Evolutionary conservation across 805 yeast species (phyloP).

Genomic region (Komagataella ulmi): DNA sequence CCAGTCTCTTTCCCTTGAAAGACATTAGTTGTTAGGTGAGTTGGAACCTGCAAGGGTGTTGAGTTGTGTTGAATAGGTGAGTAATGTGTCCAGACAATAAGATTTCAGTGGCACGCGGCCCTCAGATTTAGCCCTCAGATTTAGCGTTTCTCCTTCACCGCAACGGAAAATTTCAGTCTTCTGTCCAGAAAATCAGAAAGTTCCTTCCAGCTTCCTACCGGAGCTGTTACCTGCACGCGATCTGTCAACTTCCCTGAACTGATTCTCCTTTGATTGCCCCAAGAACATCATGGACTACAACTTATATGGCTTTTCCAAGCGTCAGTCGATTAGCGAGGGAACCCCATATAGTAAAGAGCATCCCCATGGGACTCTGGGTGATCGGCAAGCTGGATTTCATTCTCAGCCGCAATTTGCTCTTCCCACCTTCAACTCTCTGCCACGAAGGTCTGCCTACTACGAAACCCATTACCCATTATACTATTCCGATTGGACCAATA

Average conservation of each 20-base stretch:
- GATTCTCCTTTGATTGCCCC: background rate
- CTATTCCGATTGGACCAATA: slow-evolving; percentile 36
- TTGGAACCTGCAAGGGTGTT: background rate
- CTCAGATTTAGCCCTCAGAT: background rate
- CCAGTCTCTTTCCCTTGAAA: background rate
- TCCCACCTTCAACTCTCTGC: background rate
- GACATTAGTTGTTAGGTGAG: no score
- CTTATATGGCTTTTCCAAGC: slow-evolving; percentile 3
- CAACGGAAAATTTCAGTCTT: background rate
- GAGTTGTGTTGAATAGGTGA: background rate
- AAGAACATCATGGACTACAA: slow-evolving; percentile 2
- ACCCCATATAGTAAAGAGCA: background rate
- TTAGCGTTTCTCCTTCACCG: background rate
- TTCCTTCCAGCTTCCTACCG: background rate
- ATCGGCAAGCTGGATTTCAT: slow-evolving; percentile 4
- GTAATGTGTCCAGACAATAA: background rate
- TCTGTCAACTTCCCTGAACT: background rate
- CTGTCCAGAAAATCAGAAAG: background rate
- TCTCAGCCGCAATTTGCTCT: slow-evolving; percentile 11
- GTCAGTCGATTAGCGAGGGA: background rate
- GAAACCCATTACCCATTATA: slow-evolving; percentile 37
- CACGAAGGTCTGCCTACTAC: slow-evolving; percentile 23
- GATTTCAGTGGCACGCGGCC: background rate
- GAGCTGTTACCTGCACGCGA: background rate
- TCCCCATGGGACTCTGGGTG: background rate